phyloP scores from a whole-genome alignment of 495 filamentous ascomycete species.

The Aspergillus affinis region DNA sequence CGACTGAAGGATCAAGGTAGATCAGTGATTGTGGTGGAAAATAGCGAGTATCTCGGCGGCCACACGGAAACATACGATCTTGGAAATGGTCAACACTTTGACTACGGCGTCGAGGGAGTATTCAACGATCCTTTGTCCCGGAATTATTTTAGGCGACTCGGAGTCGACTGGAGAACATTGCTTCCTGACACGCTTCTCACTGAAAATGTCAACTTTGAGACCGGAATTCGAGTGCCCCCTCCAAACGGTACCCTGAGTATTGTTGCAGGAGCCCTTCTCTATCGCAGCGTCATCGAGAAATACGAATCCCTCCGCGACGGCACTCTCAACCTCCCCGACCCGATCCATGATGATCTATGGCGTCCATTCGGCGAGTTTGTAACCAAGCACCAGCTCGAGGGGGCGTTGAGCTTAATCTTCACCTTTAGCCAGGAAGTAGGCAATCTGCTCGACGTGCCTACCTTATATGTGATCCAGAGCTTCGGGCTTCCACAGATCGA shows the following conservation, averaged over 20 bases:
- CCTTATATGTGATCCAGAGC: conserved; percentile 31
- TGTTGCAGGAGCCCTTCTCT: conserved; percentile 26
- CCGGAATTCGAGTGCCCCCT: conserved; percentile 42
- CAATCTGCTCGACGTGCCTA: conserved; percentile 33
- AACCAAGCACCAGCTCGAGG: conserved; percentile 40
- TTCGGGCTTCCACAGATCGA: conserved; percentile 23
- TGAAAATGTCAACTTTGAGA: conserved; percentile 32
- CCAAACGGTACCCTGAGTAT: conserved; percentile 40
- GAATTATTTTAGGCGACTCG: conserved; percentile 40
- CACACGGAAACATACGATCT: conserved; percentile 50
- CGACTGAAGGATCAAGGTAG: conserved; percentile 39
- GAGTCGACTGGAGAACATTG: conserved; percentile 26
- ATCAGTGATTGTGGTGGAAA: conserved; percentile 46
- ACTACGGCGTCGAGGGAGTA: conserved; percentile 46
- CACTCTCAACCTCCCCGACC: conserved; percentile 43
- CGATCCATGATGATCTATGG: conserved; percentile 51
- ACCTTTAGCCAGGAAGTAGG: conserved; percentile 36
- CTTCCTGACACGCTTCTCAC: conserved; percentile 18
- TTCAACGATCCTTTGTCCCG: conserved; percentile 37
- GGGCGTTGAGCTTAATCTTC: conserved; percentile 26
- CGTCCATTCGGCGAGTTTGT: conserved; percentile 50
- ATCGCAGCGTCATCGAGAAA: conserved; percentile 33
- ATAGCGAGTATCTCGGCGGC: conserved; percentile 42
- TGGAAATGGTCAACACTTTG: conserved; percentile 35
- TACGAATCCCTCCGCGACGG: conserved; percentile 29